Evolutionary conservation across 768 basidiomycete species (phyloP).

Genomic region (Mycena chlorophos): DNA sequence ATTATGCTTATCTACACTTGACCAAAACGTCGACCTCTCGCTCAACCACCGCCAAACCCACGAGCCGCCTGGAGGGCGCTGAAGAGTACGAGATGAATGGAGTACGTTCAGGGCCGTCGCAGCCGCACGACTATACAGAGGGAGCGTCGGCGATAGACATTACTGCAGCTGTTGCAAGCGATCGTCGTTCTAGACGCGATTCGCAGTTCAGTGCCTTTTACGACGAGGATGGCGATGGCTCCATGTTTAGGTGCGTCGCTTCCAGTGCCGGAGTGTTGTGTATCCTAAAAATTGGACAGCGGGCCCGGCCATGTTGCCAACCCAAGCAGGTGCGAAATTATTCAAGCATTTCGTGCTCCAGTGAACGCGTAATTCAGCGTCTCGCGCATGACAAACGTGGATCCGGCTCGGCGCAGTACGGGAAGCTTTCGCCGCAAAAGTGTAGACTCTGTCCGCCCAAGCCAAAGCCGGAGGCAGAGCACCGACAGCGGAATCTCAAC

Average conservation of each 20-base stretch:
- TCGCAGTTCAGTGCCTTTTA: constrained; percentile 64
- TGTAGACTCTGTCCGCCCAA: constrained; percentile 42
- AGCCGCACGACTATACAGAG: constrained; percentile 74
- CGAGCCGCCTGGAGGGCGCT: not conserved
- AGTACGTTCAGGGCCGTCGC: constrained; percentile 39
- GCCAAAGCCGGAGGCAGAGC: constrained; percentile 45
- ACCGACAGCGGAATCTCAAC: constrained; percentile 45
- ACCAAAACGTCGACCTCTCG: constrained; percentile 9
- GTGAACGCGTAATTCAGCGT: constrained; percentile 38
- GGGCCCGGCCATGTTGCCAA: constrained; percentile 70
- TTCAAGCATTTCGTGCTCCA: not conserved
- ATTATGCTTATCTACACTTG: not conserved
- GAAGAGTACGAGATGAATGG: constrained; percentile 40
- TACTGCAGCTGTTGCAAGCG: constrained; percentile 53
- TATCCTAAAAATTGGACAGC: constrained; percentile 33
- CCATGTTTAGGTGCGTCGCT: constrained; percentile 52
- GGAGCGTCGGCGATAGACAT: constrained; percentile 82
- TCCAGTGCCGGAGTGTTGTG: not conserved
- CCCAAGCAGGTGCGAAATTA: constrained; percentile 51
- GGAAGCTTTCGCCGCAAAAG: constrained; percentile 58
- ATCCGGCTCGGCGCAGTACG: constrained; percentile 55
- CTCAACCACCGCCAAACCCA: not conserved
- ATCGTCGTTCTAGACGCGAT: constrained; percentile 57
- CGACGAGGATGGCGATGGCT: constrained; percentile 58
- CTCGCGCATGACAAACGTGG: constrained; percentile 73